Conservation (phyloP, 1,284 basidiomycete species). For the Xerocomus cyaneibrunnescens region DNA sequence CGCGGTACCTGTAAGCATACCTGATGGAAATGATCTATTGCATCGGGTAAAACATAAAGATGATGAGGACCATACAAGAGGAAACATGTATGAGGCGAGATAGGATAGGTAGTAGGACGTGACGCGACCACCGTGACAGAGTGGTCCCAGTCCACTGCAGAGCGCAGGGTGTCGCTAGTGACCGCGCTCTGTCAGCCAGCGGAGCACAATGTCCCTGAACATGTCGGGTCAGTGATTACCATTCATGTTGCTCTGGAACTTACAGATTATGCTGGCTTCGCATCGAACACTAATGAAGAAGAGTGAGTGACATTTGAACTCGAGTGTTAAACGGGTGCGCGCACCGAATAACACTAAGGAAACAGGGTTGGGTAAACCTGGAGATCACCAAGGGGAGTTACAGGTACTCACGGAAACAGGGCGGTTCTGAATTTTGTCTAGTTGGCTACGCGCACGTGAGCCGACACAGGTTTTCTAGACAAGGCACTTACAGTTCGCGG, state of each 20-base stretch:
- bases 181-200: slow-evolving; percentile 67
- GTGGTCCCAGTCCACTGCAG: no score
- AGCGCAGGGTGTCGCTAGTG: no score
- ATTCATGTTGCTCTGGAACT: slow-evolving; percentile 24
- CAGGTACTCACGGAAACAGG: slow-evolving; percentile 74
- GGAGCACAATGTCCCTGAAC: slow-evolving; percentile 66
- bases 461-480: neutral
- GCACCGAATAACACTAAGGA: slow-evolving; percentile 75
- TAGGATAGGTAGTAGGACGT: neutral
- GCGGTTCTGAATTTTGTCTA: slow-evolving; percentile 81
- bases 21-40: neutral
- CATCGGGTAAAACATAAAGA: neutral
- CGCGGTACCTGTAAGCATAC: slow-evolving; percentile 1
- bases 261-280: slow-evolving; percentile 92
- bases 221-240: slow-evolving; percentile 4
- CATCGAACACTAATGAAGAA: slow-evolving; percentile 73
- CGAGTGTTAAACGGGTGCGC: slow-evolving; percentile 20
- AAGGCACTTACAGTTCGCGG: slow-evolving; percentile 61
- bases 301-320: slow-evolving; percentile 1
- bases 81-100: neutral
- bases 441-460: slow-evolving; percentile 48
- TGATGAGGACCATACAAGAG: slow-evolving; percentile 1
- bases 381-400: neutral
- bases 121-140: neutral
- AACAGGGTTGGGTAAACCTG: neutral